Conservation (phyloP, 345 rosid species). For the Erysimum cheiranthoides region DNA sequence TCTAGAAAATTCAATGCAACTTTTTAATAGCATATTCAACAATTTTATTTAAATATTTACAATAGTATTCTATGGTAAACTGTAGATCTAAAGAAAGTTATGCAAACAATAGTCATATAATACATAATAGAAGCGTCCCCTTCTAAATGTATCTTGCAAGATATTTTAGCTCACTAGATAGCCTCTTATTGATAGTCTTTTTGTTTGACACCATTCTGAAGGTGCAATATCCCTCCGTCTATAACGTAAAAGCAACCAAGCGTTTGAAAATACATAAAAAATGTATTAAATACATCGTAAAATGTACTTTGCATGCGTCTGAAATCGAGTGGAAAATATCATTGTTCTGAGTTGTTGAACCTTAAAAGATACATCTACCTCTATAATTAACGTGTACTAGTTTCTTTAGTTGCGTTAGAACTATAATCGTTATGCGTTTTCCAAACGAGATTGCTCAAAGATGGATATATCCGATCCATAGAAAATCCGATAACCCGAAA, state of each 20-base stretch:
- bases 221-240: background rate
- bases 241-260: too few species aligned
- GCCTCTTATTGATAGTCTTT: background rate
- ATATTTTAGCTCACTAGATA: background rate
- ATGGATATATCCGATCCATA: too few species aligned
- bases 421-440: background rate
- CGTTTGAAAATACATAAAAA: too few species aligned
- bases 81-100: background rate
- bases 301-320: too few species aligned
- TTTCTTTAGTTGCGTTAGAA: background rate
- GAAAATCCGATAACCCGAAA: too few species aligned
- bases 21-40: background rate
- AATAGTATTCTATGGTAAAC: background rate
- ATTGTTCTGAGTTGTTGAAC: too few species aligned
- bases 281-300: background rate
- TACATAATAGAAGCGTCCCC: background rate
- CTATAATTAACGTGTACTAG: background rate
- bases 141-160: background rate
- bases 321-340: too few species aligned
- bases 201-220: background rate
- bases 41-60: background rate
- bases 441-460: background rate
- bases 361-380: background rate
- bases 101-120: background rate
- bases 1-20: background rate